Conservation (phyloP, 306 rosid genomes). For the Crataegus laevigata region DNA sequence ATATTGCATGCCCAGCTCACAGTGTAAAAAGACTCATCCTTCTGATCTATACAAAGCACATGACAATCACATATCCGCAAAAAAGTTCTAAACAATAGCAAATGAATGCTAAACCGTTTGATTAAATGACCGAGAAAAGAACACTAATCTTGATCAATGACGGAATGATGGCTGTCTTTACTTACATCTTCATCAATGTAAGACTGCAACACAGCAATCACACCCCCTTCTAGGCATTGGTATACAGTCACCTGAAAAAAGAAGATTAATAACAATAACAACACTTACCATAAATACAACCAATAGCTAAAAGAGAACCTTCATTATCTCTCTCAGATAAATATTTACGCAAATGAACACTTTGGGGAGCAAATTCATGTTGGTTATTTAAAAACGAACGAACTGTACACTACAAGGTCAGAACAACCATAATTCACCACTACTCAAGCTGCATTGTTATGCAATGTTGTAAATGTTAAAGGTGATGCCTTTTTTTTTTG, state of each 20-base stretch:
- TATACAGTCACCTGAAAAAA: slow-evolving; percentile 59
- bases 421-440: background rate
- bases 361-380: background rate
- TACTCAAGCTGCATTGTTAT: background rate
- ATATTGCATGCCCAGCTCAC: slow-evolving; percentile 76
- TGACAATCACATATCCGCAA: slow-evolving; percentile 16
- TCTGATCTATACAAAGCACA: slow-evolving; percentile 63
- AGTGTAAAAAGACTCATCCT: slow-evolving; percentile 93
- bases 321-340: background rate
- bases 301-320: background rate
- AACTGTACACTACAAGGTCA: background rate
- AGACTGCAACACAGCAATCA: slow-evolving; percentile 84
- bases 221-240: slow-evolving; percentile 76
- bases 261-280: background rate
- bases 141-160: background rate
- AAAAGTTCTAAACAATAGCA: background rate
- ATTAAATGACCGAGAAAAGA: background rate
- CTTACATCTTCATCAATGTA: slow-evolving; percentile 93
- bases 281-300: background rate
- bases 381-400: background rate
- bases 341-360: background rate
- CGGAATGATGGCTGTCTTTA: background rate
- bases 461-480: background rate
- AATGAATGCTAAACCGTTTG: background rate
- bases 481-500: background rate